phyloP scores from a whole-genome alignment of 768 basidiomycete species.

The Amanita phalloides region DNA sequence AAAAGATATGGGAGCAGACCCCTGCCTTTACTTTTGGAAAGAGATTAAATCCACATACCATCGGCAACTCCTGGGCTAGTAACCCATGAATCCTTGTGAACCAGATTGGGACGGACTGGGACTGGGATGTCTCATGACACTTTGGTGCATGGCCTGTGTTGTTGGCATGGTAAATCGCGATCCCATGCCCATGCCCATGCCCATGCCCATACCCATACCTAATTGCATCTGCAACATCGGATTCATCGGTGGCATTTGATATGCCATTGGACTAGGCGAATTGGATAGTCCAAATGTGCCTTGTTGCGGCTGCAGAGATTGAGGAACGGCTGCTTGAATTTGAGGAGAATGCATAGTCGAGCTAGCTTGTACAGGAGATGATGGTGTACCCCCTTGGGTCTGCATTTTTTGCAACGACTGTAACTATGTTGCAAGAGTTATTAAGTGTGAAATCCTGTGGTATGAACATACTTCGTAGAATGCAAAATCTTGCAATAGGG shows the following conservation, averaged over 20 bases:
- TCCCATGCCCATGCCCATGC: conserved; percentile 35
- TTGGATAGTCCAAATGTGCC: conserved; percentile 36
- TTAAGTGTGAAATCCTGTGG: background rate
- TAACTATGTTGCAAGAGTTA: conserved; percentile 31
- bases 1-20: background rate
- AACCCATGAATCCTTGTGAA: conserved; percentile 13
- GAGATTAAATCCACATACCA: background rate
- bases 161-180: conserved; percentile 43
- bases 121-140: conserved; percentile 76
- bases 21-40: background rate
- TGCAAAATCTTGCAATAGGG: conserved; percentile 86
- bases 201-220: conserved; percentile 42
- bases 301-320: conserved; percentile 27
- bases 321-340: conserved; percentile 19
- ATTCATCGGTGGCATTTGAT: conserved; percentile 46
- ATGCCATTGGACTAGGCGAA: conserved; percentile 40
- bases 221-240: conserved; percentile 58
- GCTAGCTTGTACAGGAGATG: conserved; percentile 28
- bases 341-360: conserved; percentile 30
- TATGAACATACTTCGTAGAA: conserved; percentile 68
- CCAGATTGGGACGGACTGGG: conserved; percentile 39
- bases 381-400: conserved; percentile 20
- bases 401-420: conserved; percentile 77
- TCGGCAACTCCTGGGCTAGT: background rate
- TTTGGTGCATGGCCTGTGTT: conserved; percentile 74